These are phyloP conservation scores for Histomonas meleagridis DNA, from an alignment of 208 protist species.

Conservation along the genomic window DNA sequence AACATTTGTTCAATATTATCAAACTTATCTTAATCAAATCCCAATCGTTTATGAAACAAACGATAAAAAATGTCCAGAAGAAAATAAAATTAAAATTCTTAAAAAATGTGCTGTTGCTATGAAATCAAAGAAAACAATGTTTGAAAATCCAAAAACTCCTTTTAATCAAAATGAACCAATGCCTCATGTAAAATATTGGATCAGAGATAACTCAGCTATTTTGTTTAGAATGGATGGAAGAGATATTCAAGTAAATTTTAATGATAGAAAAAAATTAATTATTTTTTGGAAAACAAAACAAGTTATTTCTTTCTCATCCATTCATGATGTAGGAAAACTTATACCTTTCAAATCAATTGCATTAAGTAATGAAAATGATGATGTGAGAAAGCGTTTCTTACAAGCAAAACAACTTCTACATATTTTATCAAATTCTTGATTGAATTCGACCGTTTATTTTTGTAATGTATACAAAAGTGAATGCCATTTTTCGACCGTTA, in stretches of 20 bases:
- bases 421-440: too few species aligned
- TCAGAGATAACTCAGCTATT: background rate
- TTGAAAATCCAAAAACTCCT: background rate
- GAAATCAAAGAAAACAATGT: background rate
- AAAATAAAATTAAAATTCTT: background rate
- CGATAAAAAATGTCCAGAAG: background rate
- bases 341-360: too few species aligned
- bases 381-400: too few species aligned
- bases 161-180: background rate
- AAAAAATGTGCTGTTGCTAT: background rate
- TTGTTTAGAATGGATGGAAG: slow-evolving; percentile 9
- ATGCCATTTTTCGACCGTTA: too few species aligned
- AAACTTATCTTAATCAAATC: background rate
- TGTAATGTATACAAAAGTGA: too few species aligned
- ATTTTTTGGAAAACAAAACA: background rate
- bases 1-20: background rate
- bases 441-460: too few species aligned
- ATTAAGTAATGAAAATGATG: too few species aligned
- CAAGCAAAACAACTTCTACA: too few species aligned
- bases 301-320: background rate
- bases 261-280: background rate
- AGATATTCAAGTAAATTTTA: slow-evolving; percentile 2
- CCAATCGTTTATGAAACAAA: background rate
- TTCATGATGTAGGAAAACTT: background rate
- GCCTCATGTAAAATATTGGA: slow-evolving; percentile 23